phyloP scores from a whole-genome alignment of 179 eudicot species.

The Beta corolliflora region DNA sequence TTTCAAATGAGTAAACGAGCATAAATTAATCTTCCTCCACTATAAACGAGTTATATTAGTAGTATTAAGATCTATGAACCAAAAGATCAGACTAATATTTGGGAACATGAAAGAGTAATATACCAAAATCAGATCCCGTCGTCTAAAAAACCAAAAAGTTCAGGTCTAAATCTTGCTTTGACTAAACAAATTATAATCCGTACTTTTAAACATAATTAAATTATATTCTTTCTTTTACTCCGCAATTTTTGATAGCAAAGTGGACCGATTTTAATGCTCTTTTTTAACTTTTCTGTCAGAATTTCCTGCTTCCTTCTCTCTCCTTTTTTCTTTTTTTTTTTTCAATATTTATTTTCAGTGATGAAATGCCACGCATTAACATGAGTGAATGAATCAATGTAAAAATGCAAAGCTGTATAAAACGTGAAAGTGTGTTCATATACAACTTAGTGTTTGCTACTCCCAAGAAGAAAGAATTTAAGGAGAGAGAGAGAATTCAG shows the following conservation, averaged over 20 bases:
- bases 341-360: not conserved
- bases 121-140: not conserved
- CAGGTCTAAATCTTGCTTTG: constrained; percentile 25
- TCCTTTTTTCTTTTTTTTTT: not conserved
- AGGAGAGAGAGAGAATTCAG: constrained; percentile 1
- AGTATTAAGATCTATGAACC: too few species aligned
- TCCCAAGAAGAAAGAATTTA: not conserved
- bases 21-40: too few species aligned
- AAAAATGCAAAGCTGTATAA: constrained; percentile 7
- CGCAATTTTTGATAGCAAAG: constrained; percentile 16
- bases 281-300: constrained; percentile 21
- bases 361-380: not conserved
- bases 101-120: not conserved
- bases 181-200: constrained; percentile 12
- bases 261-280: constrained; percentile 16
- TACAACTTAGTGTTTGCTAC: constrained; percentile 2
- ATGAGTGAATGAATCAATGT: not conserved
- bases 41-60: too few species aligned
- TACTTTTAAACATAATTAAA: not conserved
- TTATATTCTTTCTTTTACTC: too few species aligned
- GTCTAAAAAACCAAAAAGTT: not conserved
- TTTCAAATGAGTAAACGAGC: too few species aligned
- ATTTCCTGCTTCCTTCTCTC: not conserved
- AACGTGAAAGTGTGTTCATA: constrained; percentile 6
- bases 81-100: too few species aligned